Evolutionary conservation across 495 filamentous ascomycete species (phyloP).

Genomic region (Xylaria palmicola): DNA sequence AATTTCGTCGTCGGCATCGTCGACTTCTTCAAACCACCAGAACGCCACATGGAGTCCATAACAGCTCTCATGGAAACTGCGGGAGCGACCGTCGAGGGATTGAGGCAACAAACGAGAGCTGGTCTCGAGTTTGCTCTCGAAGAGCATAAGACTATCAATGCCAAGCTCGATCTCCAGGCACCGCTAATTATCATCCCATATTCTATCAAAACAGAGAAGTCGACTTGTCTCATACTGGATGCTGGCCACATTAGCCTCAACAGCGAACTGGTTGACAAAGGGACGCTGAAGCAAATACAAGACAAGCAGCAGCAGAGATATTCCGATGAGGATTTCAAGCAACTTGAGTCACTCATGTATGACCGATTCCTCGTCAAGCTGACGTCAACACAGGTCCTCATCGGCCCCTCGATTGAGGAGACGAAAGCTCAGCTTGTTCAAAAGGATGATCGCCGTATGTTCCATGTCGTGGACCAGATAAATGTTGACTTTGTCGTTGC

Average conservation of each 20-base stretch:
- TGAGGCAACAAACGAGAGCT: conserved; percentile 91
- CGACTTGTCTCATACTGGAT: conserved; percentile 89
- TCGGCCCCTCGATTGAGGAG: conserved; percentile 89
- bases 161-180: conserved; percentile 91
- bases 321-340: conserved; percentile 82
- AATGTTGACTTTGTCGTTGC: conserved; percentile 94
- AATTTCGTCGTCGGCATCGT: conserved; percentile 84
- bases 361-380: conserved; percentile 92
- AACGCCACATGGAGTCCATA: conserved; percentile 97
- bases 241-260: conserved; percentile 93
- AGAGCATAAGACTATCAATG: conserved; percentile 97
- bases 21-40: conserved; percentile 93
- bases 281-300: conserved; percentile 83
- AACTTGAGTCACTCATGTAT: conserved; percentile 88
- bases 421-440: conserved; percentile 80
- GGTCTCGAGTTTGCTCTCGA: conserved; percentile 93
- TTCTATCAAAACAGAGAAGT: conserved; percentile 74
- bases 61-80: conserved; percentile 90
- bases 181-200: conserved; percentile 95
- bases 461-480: conserved; percentile 94
- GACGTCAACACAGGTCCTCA: conserved; percentile 89
- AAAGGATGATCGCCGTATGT: conserved; percentile 64
- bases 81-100: conserved; percentile 88
- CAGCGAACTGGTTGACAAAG: conserved; percentile 88
- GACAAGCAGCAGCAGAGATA: conserved; percentile 86